Evolutionary conservation across 83 land plant species (phyloP).

Genomic region (Thuja plicata): DNA sequence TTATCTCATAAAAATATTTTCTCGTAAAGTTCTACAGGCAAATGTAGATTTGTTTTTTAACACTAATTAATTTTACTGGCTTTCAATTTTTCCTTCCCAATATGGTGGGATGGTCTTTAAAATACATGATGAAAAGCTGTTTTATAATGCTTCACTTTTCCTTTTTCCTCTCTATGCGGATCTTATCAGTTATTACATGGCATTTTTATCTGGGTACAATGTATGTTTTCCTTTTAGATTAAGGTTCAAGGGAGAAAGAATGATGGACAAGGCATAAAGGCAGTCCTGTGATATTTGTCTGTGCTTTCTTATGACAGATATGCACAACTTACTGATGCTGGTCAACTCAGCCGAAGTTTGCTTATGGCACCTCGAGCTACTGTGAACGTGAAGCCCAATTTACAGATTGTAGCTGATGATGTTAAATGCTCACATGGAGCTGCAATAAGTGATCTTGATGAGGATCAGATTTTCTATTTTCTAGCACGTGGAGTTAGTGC

Average conservation of each 20-base stretch:
- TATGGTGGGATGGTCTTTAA: background rate
- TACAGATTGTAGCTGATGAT: constrained; percentile 94
- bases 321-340: constrained; percentile 98
- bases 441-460: constrained; percentile 92
- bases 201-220: background rate
- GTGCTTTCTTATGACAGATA: constrained; percentile 40
- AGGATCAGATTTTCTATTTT: constrained; percentile 89
- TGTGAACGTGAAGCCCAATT: constrained; percentile 89
- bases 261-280: background rate
- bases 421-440: constrained; percentile 99
- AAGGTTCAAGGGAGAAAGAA: background rate
- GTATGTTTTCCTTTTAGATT: background rate
- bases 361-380: constrained; percentile 87
- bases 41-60: background rate
- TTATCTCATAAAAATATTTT: too few species aligned
- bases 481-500: constrained; percentile 80
- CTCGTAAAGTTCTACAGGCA: background rate
- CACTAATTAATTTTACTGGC: background rate
- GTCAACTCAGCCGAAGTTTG: constrained; percentile 86
- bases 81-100: background rate
- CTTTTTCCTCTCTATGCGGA: background rate
- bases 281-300: background rate
- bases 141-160: background rate
- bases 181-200: background rate
- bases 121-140: background rate